Conservation (phyloP, 257 asterid species). For the Gynochthodes officinalis region DNA sequence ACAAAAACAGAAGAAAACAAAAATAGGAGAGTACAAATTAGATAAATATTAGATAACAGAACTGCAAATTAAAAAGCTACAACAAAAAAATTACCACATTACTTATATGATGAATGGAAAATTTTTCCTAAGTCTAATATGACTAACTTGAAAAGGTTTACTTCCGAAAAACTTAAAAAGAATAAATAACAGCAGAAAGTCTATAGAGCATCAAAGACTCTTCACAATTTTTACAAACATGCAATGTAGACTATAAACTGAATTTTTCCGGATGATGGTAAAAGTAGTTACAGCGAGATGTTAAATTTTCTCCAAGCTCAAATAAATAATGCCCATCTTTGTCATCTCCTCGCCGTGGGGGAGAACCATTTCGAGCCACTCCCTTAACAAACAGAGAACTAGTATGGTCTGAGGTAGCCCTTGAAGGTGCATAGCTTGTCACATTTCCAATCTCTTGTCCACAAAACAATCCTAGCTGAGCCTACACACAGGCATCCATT, state of each 20-base stretch:
- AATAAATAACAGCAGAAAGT: too few species aligned
- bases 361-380: constrained; percentile 72
- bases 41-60: not conserved
- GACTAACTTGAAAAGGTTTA: not conserved
- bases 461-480: constrained; percentile 87
- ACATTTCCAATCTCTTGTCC: constrained; percentile 84
- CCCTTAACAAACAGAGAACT: constrained; percentile 58
- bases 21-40: not conserved
- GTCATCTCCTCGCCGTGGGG: constrained; percentile 92
- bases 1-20: not conserved
- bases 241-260: constrained; percentile 9
- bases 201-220: not conserved
- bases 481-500: constrained; percentile 93
- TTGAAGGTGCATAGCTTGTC: constrained; percentile 75
- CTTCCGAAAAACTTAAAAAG: not conserved
- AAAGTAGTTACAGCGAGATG: constrained; percentile 88
- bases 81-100: not conserved
- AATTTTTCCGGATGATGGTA: constrained; percentile 36
- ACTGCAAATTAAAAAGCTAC: not conserved
- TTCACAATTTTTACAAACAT: not conserved
- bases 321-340: constrained; percentile 95
- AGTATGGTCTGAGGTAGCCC: constrained; percentile 51
- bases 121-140: not conserved
- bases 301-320: constrained; percentile 96
- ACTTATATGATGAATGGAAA: not conserved